Evolutionary conservation across 2,329 filamentous ascomycete genomes (phyloP), one percentile per base, ranked within the genome.

Genomic region (Domatiomyces catenatus): DNA sequence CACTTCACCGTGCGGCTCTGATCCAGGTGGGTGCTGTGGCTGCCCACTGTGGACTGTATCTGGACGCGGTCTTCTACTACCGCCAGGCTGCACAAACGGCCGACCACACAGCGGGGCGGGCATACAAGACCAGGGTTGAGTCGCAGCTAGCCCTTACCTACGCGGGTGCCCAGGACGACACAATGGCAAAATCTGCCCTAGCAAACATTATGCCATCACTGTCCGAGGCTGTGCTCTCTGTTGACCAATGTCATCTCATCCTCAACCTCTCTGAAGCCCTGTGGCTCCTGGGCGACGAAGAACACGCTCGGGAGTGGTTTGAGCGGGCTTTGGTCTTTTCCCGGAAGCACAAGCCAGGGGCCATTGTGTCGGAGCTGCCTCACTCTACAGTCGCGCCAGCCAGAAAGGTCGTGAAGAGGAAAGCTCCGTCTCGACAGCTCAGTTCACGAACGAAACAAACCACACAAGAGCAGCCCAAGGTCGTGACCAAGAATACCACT

Each of bases 1-100:
- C 79, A 24, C 80, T 83, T 1, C 74, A 95, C 18, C 81, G 88
- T 59, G 75, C 78, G 26, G 79, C 81, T 50, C 71, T 94, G 12
- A 67, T 81, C 53, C 81, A 88, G 52, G 75, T 94, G 2, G 87
- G 87, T 0, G 75, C 76, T 3, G 71, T 94, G 1, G 94, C 89
- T 59, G 80, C 84, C 1, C 83, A 94, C 56, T 77, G 92, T 55
- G 92, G 92, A 24, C 77, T 94, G 67, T 86, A 88, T 56, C 81
- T 86, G 53, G 90, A 96, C 64, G 90, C 90, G 1, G 69, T 90
- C 0, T 92, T 89, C 63, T 93, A 94, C 58, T 82, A 84, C 1
- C 84, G 95, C 58, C 84, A 92, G 59, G 88, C 88, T 0, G 73
- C 83, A 49, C 86, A 84, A 60, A 77, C 94, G 53, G 86, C 86